Conservation (phyloP, 75 land plant species). For the Pinus albicaulis region DNA sequence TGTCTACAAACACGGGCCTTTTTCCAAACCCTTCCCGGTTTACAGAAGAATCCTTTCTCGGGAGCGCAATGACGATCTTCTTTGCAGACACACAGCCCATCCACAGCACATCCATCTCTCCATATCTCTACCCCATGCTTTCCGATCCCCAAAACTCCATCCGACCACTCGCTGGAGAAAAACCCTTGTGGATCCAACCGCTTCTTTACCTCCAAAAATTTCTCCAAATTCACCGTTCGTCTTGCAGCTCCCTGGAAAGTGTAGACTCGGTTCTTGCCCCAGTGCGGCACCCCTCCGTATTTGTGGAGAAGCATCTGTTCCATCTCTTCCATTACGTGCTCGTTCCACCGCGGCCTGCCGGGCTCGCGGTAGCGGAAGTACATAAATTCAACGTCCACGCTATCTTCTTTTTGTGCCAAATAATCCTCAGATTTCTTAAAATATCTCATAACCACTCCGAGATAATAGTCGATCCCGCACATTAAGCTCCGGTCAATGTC, state of each 20-base stretch:
- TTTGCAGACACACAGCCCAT: slow-evolving; percentile 7
- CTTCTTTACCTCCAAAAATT: slow-evolving; percentile 11
- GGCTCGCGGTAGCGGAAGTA: slow-evolving; percentile 15
- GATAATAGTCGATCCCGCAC: slow-evolving; percentile 18
- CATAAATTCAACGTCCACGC: slow-evolving; percentile 14
- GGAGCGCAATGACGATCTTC: no score
- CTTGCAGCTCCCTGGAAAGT: slow-evolving; percentile 8
- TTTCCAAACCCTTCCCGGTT: slow-evolving; percentile 17
- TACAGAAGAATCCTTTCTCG: slow-evolving; percentile 10
- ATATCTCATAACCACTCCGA: slow-evolving; percentile 10
- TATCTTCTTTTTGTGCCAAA: slow-evolving; percentile 11
- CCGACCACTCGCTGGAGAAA: slow-evolving; percentile 33
- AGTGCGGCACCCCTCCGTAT: slow-evolving; percentile 27
- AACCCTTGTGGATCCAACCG: slow-evolving; percentile 16
- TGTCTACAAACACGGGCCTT: slow-evolving; percentile 27
- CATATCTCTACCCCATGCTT: not conserved
- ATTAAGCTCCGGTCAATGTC: slow-evolving; percentile 1
- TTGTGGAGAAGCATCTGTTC: slow-evolving; percentile 27
- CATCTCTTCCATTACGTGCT: slow-evolving; percentile 25
- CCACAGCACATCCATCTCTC: slow-evolving; percentile 29
- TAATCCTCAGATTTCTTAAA: slow-evolving; percentile 9
- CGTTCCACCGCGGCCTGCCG: slow-evolving; percentile 10
- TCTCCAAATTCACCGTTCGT: not conserved
- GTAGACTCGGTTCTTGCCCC: slow-evolving; percentile 27
- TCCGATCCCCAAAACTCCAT: slow-evolving; percentile 16